Evolutionary conservation across 1,284 basidiomycete species (phyloP), one percentile per base, ranked within the genome.

Genomic region (Marasmius fiardii): DNA sequence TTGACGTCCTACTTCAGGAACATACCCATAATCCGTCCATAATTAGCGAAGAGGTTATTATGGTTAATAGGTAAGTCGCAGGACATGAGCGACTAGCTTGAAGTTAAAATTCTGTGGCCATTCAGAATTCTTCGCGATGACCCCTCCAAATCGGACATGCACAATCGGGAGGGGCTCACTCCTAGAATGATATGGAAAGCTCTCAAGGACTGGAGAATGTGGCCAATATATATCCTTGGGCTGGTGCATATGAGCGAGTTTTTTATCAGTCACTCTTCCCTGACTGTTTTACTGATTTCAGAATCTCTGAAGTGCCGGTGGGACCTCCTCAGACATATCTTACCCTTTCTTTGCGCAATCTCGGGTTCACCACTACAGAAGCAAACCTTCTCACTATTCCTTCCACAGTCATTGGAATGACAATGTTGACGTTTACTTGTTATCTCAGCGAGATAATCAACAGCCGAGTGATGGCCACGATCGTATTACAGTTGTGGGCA

Each of bases 401-500:
- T 1, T 76, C 77, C 3, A 71, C 70, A n/a, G 64, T 78, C 11
- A 61, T 77, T 23, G 79, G 77, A 10, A 64, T 74, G 58, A 52
- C 70, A 8, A 69, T 70, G 60, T 72, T 85, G 8, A 63, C 85
- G 5, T 62, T 74, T 35, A 72, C 75, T 50, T 77, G 80, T 23
- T 81, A 78, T 60, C 63, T 84, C 43, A 80, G 80, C 60, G 83
- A 86, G 64, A 67, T 72, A 33, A 67, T 83, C 61, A 72, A 85
- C 64, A 82, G 78, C 58, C 79, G 83, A 5, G 75, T 80, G n/a
- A 62, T 72, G 23, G 76, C 79, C 1, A 78, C 80, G 1, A 71
- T 85, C 31, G 66, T 80, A n/a, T 70, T 83, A 12, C 81, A 86
- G 60, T 55, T 86, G 52, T 87, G 83, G 82, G 78, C 81, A 0